Evolutionary conservation across 192 early-diverging fungal genomes (phyloP), one percentile per base, ranked within the genome.

Genomic region (Rhizophlyctis rosea): DNA sequence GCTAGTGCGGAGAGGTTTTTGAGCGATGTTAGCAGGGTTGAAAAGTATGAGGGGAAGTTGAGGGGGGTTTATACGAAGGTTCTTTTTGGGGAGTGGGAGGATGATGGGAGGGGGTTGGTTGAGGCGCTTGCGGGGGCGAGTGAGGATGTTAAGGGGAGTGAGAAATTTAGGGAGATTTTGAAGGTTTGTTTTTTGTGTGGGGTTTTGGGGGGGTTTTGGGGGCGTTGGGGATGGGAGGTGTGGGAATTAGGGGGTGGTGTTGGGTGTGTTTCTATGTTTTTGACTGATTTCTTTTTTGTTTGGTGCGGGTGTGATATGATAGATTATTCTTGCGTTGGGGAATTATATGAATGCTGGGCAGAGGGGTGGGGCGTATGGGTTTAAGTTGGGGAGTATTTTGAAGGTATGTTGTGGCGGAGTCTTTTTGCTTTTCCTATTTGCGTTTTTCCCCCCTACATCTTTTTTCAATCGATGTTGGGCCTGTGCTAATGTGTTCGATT

Each of bases 331-430:
- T 13, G 77, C 80, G 3, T 62, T 81, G 50, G 80, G 80, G 36
- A 81, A 81, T 60, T 81, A 81, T 36, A 73, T 81, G 75, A 81
- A 81, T 54, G 55, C 75, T 18, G 80, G 74, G 21, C 68, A 69
- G 32, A 54, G 80, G 58, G 80, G 79, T 31, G 74, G 76, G 32
- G 80, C 80, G 3, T 81, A 74, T 61, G 80, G 80, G 23, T 81
- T 81, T 57, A 77, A 76, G 52, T 39, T 81, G 9, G 66, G 70
- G 34, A 76, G 64, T 64, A 48, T 81, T 5, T 49, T 76, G n/a
- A 81, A 81, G 73, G 79, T 82, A 28, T 47, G 13, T 50, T n/a
- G n/a, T n/a, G n/a, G n/a, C n/a, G n/a, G n/a, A n/a, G n/a, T n/a
- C n/a, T n/a, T n/a, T n/a, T 56, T 18, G 23, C 34, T 75, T 27